Base-by-base conservation (phyloP, 768 basidiomycete species). In the Mycena maculata region DNA sequence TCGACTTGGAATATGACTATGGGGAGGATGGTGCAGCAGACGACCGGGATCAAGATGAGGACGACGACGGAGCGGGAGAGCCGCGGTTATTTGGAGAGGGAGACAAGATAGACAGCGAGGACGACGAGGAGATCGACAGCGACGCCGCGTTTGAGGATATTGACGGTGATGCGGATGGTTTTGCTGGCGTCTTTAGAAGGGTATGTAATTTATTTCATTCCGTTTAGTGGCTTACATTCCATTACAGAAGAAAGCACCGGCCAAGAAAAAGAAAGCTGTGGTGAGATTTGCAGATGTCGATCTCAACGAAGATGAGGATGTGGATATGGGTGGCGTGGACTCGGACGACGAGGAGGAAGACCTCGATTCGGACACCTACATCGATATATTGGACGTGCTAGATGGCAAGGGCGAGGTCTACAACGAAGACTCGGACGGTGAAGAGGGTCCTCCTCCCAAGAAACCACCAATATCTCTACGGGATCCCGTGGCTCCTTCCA, bases 51-150 rank as follows among this genome's bases (percentile, higher is more conserved):
- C n/a, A 59, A 2, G 50, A 49, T n/a, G 71, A 36, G 1, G 65
- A 64, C 6, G 61, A 63, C 23, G 65, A 57, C 18, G 61, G 55
- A 18, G 28, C 13, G 41, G 30, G 12, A 28, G 54, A 67, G 25
- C 65, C 88, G 20, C 80, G 86, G 68, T 73, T 92, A 50, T 80
- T 88, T 54, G 86, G 84, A 8, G 86, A 87, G 67, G 83, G 77
- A 15, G 88, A 88, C 33, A 81, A 83, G 67, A 84, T 93, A 69
- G 88, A 83, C 36, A 88, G 86, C 66, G 88, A 80, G 1, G 92
- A 96, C 68, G 94, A 96, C 73, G 93, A 95, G 73, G 93, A 95
- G 66, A 87, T 95, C 48, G 92, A 94, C 65, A 92, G 90, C 68
- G 95, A 96, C 72, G 90, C 84, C 67, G 94, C 93, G 2, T 93